Evolutionary conservation across 306 rosid genomes (phyloP).

Genomic region (Echinosophora koreensis): DNA sequence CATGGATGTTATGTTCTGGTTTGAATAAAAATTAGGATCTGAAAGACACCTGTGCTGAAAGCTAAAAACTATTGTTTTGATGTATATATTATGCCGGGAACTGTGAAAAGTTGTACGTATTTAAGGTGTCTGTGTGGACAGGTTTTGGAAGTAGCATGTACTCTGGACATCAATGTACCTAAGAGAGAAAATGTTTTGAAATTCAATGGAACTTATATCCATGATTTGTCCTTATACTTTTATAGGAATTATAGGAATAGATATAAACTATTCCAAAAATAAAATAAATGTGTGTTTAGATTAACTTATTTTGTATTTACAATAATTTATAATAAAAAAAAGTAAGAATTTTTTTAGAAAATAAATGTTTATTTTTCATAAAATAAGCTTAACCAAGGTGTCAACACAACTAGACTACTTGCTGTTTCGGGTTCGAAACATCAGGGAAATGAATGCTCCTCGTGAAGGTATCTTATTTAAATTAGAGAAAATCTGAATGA

Average conservation of each 20-base stretch:
- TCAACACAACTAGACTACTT: background rate
- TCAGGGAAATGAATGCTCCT: background rate
- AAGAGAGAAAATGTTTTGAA: conserved; percentile 4
- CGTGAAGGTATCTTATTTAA: background rate
- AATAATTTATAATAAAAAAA: too few relatives aligned
- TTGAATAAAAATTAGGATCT: conserved; percentile 48
- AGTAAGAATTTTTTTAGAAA: too few relatives aligned
- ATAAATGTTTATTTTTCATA: too few relatives aligned
- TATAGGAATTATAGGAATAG: too few relatives aligned
- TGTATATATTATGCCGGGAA: conserved; percentile 36
- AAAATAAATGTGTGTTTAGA: background rate
- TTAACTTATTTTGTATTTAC: too few relatives aligned
- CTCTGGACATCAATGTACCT: conserved; percentile 34
- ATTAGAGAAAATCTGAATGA: too few relatives aligned
- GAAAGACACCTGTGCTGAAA: conserved; percentile 46
- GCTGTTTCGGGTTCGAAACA: background rate
- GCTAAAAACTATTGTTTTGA: conserved; percentile 42
- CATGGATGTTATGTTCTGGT: conserved; percentile 41
- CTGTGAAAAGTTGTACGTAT: conserved; percentile 30
- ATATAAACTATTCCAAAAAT: too few relatives aligned
- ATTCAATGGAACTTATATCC: conserved; percentile 34
- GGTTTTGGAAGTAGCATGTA: conserved; percentile 37
- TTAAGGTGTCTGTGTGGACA: conserved; percentile 27
- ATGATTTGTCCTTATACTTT: background rate
- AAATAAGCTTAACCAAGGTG: background rate